phyloP scores from a whole-genome alignment of 352 stramenopile species.

The Aphanomyces euteiches region DNA sequence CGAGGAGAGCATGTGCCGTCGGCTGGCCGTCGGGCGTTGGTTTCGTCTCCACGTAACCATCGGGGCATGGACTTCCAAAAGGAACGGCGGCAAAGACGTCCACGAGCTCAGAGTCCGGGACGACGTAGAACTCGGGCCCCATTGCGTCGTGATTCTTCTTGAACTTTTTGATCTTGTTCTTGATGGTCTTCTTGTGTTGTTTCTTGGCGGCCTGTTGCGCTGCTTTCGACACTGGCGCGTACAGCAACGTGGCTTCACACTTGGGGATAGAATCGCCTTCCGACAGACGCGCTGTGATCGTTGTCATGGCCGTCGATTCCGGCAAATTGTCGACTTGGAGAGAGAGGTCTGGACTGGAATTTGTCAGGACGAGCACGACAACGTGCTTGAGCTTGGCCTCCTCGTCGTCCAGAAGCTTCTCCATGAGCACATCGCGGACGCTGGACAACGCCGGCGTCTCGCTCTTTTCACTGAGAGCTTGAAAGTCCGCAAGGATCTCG shows the following conservation, averaged over 20 bases:
- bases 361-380: neutral
- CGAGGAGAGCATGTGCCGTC: slow-evolving; percentile 40
- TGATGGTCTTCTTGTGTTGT: slow-evolving; percentile 68
- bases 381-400: slow-evolving; percentile 3
- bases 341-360: neutral
- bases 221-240: slow-evolving; percentile 64
- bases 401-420: slow-evolving; percentile 6
- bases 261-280: slow-evolving; percentile 73
- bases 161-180: slow-evolving; percentile 87
- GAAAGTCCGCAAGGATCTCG: neutral
- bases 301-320: neutral
- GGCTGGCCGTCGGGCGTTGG: slow-evolving; percentile 39
- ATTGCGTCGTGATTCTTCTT: slow-evolving; percentile 53
- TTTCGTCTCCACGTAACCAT: slow-evolving; percentile 44
- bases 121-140: slow-evolving; percentile 75
- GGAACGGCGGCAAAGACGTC: slow-evolving; percentile 53
- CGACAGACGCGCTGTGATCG: slow-evolving; percentile 49
- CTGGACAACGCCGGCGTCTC: neutral
- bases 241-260: slow-evolving; percentile 64
- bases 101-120: slow-evolving; percentile 53
- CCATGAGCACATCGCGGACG: slow-evolving; percentile 14
- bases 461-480: neutral
- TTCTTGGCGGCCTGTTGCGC: slow-evolving; percentile 78
- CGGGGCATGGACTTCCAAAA: slow-evolving; percentile 40
- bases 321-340: neutral